phyloP scores from a whole-genome alignment of 2,329 filamentous ascomycete genomes.

The Ophiognomonia clavigignenti-juglandacearum region DNA sequence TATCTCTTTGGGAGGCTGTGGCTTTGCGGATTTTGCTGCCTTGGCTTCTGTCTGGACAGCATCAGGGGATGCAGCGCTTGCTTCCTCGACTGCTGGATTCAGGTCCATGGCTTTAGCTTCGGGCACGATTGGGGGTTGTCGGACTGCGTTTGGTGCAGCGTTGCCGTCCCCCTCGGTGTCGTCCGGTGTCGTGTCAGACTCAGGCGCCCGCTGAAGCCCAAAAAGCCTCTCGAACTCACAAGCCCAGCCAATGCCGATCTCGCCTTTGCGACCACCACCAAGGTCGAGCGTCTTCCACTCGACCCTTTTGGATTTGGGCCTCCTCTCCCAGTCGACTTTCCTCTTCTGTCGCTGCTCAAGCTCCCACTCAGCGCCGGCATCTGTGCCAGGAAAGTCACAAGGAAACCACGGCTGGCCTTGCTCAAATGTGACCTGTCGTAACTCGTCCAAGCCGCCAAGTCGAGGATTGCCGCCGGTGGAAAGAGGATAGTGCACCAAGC shows the following conservation, averaged over 20 bases:
- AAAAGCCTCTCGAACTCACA: constrained; percentile 80
- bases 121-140: not conserved
- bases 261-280: constrained; percentile 69
- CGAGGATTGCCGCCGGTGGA: constrained; percentile 74
- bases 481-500: constrained; percentile 75
- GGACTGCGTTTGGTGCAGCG: not conserved
- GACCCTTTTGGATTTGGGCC: constrained; percentile 75
- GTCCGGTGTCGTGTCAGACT: constrained; percentile 13
- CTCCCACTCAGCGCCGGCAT: constrained; percentile 77
- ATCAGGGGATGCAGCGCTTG: constrained; percentile 11
- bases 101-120: constrained; percentile 14
- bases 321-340: constrained; percentile 64
- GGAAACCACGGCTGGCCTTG: constrained; percentile 77
- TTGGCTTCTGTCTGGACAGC: constrained; percentile 11
- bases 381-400: constrained; percentile 74
- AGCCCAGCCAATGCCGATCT: constrained; percentile 74
- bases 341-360: constrained; percentile 55
- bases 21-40: not conserved
- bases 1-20: not conserved
- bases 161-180: constrained; percentile 1
- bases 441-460: constrained; percentile 77
- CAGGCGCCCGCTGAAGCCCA: constrained; percentile 20
- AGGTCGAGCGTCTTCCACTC: constrained; percentile 73
- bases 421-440: constrained; percentile 78
- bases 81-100: constrained; percentile 19